A percentile compares a stretch with the other conserved stretches of the same genome.
phyloP scores from a whole-genome alignment of 2,329 filamentous ascomycete genomes.

The Arthrobotrys pseudoclavata region DNA sequence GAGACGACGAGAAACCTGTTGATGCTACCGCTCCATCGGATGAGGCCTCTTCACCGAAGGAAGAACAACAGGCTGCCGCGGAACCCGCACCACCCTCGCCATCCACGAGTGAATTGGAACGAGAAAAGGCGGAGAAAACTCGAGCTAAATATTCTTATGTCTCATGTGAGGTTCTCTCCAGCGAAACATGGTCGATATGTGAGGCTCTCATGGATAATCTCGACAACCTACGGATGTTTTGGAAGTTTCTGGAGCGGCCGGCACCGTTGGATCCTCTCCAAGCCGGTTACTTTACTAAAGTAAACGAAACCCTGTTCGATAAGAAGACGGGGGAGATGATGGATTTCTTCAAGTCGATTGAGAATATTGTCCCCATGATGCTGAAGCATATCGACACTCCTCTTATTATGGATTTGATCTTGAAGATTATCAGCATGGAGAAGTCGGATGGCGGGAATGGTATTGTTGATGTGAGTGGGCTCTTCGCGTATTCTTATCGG shows the following conservation, averaged over 20 bases:
- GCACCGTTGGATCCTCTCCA: slow-evolving; percentile 91
- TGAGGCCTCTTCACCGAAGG: slow-evolving; percentile 58
- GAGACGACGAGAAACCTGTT: neutral
- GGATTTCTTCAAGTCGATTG: slow-evolving; percentile 84
- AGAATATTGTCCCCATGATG: slow-evolving; percentile 85
- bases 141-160: slow-evolving; percentile 94
- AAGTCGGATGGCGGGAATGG: slow-evolving; percentile 91
- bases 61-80: slow-evolving; percentile 64
- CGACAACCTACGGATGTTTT: slow-evolving; percentile 83
- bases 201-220: slow-evolving; percentile 91
- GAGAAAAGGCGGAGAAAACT: slow-evolving; percentile 88
- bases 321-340: slow-evolving; percentile 99
- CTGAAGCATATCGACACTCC: slow-evolving; percentile 95
- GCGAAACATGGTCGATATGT: slow-evolving; percentile 96
- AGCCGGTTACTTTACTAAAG: slow-evolving; percentile 97
- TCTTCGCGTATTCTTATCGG: neutral
- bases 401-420: slow-evolving; percentile 96
- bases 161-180: slow-evolving; percentile 91
- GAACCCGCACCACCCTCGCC: slow-evolving; percentile 64
- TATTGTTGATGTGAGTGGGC: slow-evolving; percentile 84
- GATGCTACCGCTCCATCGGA: slow-evolving; percentile 64
- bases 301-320: slow-evolving; percentile 96
- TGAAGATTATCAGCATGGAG: slow-evolving; percentile 97
- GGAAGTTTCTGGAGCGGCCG: slow-evolving; percentile 87
- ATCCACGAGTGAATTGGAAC: slow-evolving; percentile 69